Conservation (phyloP, 768 basidiomycete species). For the Suillus placidus region DNA sequence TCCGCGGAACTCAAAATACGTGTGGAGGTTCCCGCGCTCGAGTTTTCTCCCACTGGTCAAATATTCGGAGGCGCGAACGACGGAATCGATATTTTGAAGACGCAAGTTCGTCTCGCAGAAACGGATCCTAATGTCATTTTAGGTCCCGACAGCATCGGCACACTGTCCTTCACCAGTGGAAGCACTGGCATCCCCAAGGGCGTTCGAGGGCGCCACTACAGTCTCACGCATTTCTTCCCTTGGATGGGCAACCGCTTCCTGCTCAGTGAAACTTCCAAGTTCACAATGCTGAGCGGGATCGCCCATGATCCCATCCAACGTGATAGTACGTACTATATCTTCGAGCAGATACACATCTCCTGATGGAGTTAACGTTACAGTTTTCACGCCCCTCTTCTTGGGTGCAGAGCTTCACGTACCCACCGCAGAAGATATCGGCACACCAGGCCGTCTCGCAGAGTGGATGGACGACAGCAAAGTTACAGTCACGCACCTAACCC, state of each 20-base stretch:
- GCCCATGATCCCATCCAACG: conserved; percentile 99
- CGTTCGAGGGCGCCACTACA: conserved; percentile 94
- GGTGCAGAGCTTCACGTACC: conserved; percentile 96
- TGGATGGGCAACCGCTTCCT: conserved; percentile 96
- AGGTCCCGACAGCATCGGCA: conserved; percentile 95
- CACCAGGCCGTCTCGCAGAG: conserved; percentile 92
- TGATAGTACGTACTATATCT: conserved; percentile 74
- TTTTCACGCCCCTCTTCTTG: conserved; percentile 98
- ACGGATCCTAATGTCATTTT: conserved; percentile 81
- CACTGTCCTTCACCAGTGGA: conserved; percentile 94
- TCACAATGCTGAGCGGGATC: conserved; percentile 98
- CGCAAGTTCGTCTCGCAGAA: conserved; percentile 51
- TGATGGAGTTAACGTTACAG: conserved; percentile 42
- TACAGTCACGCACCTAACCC: conserved; percentile 97
- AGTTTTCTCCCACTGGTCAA: conserved; percentile 63
- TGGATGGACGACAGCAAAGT: conserved; percentile 96
- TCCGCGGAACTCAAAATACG: conserved; percentile 78
- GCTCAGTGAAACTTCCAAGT: conserved; percentile 72
- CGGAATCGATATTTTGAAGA: conserved; percentile 64
- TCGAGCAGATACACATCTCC: background rate
- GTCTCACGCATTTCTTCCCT: conserved; percentile 98
- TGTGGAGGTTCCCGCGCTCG: conserved; percentile 88
- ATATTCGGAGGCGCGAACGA: conserved; percentile 63
- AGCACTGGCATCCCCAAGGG: conserved; percentile 98
- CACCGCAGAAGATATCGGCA: conserved; percentile 95